Evolutionary conservation across 345 rosid species (phyloP).

Genomic region (Eucalyptus curtisii): DNA sequence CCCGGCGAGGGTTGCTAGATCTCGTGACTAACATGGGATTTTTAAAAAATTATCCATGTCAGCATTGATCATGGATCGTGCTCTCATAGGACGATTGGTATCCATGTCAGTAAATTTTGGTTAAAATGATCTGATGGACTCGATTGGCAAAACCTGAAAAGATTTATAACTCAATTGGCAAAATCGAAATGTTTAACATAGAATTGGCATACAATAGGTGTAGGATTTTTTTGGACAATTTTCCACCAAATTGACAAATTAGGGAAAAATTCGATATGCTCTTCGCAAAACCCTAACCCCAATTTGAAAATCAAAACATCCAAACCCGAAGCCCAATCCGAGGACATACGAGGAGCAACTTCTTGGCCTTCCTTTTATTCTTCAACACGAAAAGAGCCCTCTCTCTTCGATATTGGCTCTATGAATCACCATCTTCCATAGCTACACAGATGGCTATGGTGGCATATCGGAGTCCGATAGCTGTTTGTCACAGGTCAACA

Average conservation of each 20-base stretch:
- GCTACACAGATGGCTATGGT: background rate
- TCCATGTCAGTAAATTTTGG: no score
- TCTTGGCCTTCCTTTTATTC: background rate
- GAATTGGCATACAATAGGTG: no score
- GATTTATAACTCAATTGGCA: background rate
- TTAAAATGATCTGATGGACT: no score
- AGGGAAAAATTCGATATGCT: background rate
- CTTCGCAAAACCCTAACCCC: background rate
- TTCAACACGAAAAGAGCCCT: background rate
- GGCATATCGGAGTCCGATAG: background rate
- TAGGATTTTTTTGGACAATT: rapidly evolving
- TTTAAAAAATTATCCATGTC: no score
- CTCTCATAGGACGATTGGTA: rapidly evolving
- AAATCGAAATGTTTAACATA: no score
- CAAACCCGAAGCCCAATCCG: background rate
- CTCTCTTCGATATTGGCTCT: background rate
- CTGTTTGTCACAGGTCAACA: background rate
- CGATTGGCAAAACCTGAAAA: rapidly evolving
- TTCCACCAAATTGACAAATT: background rate
- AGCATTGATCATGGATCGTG: no score
- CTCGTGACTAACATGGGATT: rapidly evolving
- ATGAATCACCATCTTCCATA: background rate
- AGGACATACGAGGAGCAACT: background rate
- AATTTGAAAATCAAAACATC: background rate
- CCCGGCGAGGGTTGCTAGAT: rapidly evolving